Conservation (phyloP, 1,284 basidiomycete species). For the Apiotrichum laibachii region DNA sequence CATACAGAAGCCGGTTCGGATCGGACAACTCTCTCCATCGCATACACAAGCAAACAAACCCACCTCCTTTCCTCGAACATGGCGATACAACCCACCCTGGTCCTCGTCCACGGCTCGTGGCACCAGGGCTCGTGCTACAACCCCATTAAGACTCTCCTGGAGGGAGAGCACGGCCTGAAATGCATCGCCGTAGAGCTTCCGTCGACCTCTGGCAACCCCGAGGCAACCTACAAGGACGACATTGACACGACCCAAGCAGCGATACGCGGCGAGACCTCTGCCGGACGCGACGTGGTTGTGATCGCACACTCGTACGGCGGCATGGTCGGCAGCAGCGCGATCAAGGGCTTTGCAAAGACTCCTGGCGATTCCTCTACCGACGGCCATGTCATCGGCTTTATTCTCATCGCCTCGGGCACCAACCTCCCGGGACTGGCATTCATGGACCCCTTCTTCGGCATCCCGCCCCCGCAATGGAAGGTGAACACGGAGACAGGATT, state of each 20-base stretch:
- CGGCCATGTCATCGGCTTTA: conserved; percentile 4
- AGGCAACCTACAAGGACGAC: conserved; percentile 3
- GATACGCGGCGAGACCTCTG: background rate
- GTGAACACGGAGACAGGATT: conserved; percentile 5
- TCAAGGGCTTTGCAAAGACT: background rate
- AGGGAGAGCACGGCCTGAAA: background rate
- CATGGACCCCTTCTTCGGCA: background rate
- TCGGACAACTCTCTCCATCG: too few species aligned
- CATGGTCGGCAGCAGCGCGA: background rate
- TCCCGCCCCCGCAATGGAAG: background rate
- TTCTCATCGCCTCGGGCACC: conserved; percentile 1
- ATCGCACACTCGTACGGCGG: conserved; percentile 8
- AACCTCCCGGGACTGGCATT: background rate
- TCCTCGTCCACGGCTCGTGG: conserved; percentile 5
- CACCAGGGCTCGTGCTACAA: background rate
- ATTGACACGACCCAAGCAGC: background rate
- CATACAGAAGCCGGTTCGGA: too few species aligned
- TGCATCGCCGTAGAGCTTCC: background rate
- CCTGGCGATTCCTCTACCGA: background rate
- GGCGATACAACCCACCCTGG: background rate
- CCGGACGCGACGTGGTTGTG: conserved; percentile 2
- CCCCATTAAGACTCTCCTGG: background rate
- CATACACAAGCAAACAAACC: too few species aligned
- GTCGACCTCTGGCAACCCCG: background rate
- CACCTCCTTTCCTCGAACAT: background rate